Conservation (phyloP, 345 rosid genomes). For the Syzygium aromaticum region DNA sequence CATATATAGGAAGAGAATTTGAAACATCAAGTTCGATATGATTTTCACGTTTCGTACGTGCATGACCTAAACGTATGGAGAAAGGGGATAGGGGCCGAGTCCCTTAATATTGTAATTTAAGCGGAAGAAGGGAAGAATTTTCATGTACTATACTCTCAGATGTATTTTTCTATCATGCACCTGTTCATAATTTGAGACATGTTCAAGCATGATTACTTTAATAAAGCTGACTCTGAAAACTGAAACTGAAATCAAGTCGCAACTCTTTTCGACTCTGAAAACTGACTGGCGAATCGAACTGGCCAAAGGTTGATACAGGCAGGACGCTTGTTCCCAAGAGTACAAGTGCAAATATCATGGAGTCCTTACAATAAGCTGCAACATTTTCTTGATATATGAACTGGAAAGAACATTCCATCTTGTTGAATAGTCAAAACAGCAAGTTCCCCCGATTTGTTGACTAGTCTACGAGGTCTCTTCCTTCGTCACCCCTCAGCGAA, state of each 20-base stretch:
- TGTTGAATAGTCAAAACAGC: no score
- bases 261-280: background rate
- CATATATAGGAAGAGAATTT: background rate
- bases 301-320: background rate
- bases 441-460: no score
- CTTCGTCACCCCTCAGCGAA: no score
- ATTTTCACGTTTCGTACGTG: no score
- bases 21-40: background rate
- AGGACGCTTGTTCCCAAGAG: background rate
- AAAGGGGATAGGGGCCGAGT: background rate
- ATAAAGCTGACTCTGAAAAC: background rate
- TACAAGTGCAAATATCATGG: background rate
- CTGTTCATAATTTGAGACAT: background rate
- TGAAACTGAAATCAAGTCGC: background rate
- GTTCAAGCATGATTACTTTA: background rate
- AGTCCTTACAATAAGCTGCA: no score
- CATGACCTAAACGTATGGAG: background rate
- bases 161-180: background rate
- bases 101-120: background rate
- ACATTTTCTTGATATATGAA: no score
- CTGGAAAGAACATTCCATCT: no score
- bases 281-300: background rate
- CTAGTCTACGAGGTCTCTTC: no score
- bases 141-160: background rate
- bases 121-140: background rate